Percentiles rank a stretch among this genome's conserved stretches.
Evolutionary conservation across 768 basidiomycete genomes (phyloP).

Genomic region (Suillus bovinus): DNA sequence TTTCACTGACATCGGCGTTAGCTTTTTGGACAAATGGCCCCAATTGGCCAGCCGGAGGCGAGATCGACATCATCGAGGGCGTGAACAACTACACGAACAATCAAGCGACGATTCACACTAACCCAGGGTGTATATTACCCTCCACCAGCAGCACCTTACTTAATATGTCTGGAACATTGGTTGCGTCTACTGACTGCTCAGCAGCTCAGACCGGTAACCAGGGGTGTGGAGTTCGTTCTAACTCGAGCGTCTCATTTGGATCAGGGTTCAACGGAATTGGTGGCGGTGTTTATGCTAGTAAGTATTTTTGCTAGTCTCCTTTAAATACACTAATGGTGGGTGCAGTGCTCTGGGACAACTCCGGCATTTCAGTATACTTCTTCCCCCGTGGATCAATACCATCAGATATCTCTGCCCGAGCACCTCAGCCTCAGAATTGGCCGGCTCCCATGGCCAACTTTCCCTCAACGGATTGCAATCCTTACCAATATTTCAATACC

Average conservation of each 20-base stretch:
- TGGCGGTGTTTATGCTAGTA: slow-evolving; percentile 90
- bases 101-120: slow-evolving; percentile 82
- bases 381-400: slow-evolving; percentile 78
- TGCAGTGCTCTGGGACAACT: slow-evolving; percentile 72
- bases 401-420: slow-evolving; percentile 67
- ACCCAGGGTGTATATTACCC: slow-evolving; percentile 65
- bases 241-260: slow-evolving; percentile 69
- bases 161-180: slow-evolving; percentile 61
- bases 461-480: slow-evolving; percentile 73
- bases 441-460: slow-evolving; percentile 76
- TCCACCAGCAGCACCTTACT: slow-evolving; percentile 47
- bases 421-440: slow-evolving; percentile 79
- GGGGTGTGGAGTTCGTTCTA: slow-evolving; percentile 79
- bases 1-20: slow-evolving; percentile 4
- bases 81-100: slow-evolving; percentile 80
- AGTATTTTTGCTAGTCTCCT: slow-evolving; percentile 33
- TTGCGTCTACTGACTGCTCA: slow-evolving; percentile 72
- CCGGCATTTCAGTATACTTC: slow-evolving; percentile 80
- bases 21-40: slow-evolving; percentile 56
- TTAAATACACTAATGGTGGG: slow-evolving; percentile 15
- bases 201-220: slow-evolving; percentile 68
- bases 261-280: slow-evolving; percentile 79
- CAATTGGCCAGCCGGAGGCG: slow-evolving; percentile 51
- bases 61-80: slow-evolving; percentile 87
- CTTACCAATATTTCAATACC: slow-evolving; percentile 74